Evolutionary conservation across 805 yeast species (phyloP).

Genomic region (Ogataea saltuana): DNA sequence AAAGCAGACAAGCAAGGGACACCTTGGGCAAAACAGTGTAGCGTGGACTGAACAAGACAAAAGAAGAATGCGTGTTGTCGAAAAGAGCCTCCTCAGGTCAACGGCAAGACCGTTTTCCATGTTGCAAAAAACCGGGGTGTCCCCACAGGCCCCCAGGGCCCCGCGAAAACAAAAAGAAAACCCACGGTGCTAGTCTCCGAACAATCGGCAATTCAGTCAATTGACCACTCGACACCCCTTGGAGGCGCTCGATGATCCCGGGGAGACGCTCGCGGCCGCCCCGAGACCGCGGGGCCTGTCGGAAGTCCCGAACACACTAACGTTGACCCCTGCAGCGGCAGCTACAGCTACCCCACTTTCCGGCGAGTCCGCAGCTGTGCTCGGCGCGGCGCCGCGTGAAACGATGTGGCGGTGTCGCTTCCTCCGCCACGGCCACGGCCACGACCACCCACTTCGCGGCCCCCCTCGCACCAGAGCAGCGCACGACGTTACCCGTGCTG

Average conservation of each 20-base stretch:
- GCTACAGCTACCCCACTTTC: constrained; percentile 2
- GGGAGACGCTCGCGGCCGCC: not conserved
- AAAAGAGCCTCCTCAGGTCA: not conserved
- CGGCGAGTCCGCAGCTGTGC: no score
- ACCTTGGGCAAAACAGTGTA: no score
- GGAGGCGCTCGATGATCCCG: no score
- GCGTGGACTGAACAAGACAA: not conserved
- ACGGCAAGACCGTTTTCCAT: constrained; percentile 4
- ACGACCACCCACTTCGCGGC: not conserved
- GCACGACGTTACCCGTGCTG: constrained; percentile 2
- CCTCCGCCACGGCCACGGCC: no score
- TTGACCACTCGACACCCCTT: no score
- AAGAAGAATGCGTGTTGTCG: constrained; percentile 1
- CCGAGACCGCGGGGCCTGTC: no score
- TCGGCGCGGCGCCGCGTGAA: constrained; percentile 1
- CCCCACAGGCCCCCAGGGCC: not conserved
- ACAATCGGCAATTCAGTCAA: no score
- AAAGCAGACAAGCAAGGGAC: no score
- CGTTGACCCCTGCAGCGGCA: constrained; percentile 2
- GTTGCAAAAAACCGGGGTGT: constrained; percentile 6
- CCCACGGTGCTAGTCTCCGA: no score
- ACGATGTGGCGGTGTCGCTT: not conserved
- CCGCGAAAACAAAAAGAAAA: no score
- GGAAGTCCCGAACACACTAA: no score
- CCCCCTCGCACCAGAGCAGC: no score